Evolutionary conservation across 1,284 basidiomycete genomes (phyloP), one percentile per base, ranked within the genome.

Genomic region (Exobasidium cylindrosporum): DNA sequence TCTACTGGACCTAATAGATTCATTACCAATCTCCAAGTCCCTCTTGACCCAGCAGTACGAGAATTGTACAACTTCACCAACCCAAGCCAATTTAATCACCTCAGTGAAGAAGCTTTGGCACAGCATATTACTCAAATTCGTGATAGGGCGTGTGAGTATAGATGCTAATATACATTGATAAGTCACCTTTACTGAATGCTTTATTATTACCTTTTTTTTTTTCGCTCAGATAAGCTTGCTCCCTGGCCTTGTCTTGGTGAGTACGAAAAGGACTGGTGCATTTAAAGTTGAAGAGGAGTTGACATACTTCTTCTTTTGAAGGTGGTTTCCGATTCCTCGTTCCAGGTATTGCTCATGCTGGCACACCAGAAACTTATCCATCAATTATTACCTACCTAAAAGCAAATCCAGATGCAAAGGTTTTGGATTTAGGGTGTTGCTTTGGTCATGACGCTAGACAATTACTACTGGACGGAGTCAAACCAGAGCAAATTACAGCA

Each of bases 201-300:
- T n/a, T n/a, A n/a, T n/a, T n/a, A n/a, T n/a, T n/a, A n/a, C n/a
- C n/a, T n/a, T n/a, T n/a, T n/a, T n/a, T n/a, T n/a, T n/a, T 40
- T 17, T 17, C 35, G 7, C 17, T 17, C 35, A 40, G 47, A 50
- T 14, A 4, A 21, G 21, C 17, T 50, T 28, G 26, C 47, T 24
- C 47, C 47, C 26, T 50, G 47, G 47, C 47, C 47, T 24, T 50
- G 47, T 13, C 26, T 50, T 6, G n/a, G 26, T 50, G n/a, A 28
- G 47, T 50, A 50, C 26, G n/a, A n/a, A n/a, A n/a, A n/a, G n/a
- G n/a, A n/a, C n/a, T n/a, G n/a, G n/a, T n/a, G n/a, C n/a, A n/a
- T n/a, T n/a, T n/a, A n/a, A n/a, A n/a, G 7, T 40, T 40, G 35
- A 40, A 10, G 35, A 40, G 35, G 35, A 10, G 35, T 17, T 7